These are phyloP conservation scores for Nicotiana knightiana DNA, from an alignment of 257 asterid species.

Conservation along the genomic window DNA sequence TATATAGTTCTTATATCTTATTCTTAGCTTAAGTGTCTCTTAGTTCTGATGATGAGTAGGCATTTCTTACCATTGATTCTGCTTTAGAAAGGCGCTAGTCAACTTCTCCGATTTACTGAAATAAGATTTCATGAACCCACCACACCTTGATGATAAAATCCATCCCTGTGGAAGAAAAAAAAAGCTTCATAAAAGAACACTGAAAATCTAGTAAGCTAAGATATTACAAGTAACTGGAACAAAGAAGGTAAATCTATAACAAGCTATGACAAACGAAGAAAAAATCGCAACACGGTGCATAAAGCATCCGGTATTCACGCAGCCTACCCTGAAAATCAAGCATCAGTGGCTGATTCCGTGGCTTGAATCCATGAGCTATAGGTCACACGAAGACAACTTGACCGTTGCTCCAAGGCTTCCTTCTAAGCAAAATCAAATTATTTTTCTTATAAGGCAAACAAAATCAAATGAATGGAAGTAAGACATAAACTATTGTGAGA, in stretches of 20 bases:
- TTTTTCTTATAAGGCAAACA: background rate
- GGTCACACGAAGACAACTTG: too few species aligned
- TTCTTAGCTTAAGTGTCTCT: background rate
- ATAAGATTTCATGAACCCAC: background rate
- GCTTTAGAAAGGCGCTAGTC: background rate
- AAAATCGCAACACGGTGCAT: too few species aligned
- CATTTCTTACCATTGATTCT: background rate
- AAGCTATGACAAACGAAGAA: too few species aligned
- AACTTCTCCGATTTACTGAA: background rate
- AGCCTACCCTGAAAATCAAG: too few species aligned
- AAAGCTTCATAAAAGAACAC: background rate
- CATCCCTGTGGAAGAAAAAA: background rate
- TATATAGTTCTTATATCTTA: background rate
- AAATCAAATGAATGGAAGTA: background rate
- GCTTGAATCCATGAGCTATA: too few species aligned
- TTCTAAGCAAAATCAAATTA: too few species aligned
- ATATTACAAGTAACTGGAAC: too few species aligned
- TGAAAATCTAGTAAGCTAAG: too few species aligned
- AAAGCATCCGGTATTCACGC: too few species aligned
- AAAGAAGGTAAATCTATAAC: too few species aligned
- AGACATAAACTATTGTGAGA: background rate
- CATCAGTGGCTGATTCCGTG: too few species aligned
- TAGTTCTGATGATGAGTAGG: background rate
- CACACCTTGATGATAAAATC: background rate
- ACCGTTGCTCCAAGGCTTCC: too few species aligned